A percentile compares a stretch with the other conserved stretches of the same genome.
These are phyloP conservation scores for Dryas alaskensis DNA, from an alignment of 306 rosid species.

Conservation along the genomic window DNA sequence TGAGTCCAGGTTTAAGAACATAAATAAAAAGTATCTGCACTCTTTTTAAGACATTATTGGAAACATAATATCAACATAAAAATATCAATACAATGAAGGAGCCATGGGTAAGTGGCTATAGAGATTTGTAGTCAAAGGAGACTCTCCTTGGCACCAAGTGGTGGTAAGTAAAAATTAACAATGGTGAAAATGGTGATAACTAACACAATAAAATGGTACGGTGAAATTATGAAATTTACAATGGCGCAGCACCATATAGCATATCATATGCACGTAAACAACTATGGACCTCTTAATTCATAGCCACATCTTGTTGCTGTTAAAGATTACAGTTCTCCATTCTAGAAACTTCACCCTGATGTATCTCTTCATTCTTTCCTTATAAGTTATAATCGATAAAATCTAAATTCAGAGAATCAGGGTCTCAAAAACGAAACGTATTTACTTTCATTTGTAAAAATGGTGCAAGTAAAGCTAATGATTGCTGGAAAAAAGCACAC, in stretches of 20 bases:
- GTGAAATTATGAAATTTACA: background rate
- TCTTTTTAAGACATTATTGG: too few species aligned
- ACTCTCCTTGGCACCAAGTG: background rate
- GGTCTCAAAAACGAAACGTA: background rate
- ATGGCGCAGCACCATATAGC: background rate
- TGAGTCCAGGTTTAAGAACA: background rate
- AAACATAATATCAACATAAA: too few species aligned
- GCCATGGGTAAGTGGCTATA: too few species aligned
- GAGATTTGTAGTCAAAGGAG: too few species aligned
- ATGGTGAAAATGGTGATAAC: too few species aligned
- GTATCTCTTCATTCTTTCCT: background rate
- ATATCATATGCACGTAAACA: background rate
- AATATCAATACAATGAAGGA: too few species aligned
- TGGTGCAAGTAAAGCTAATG: background rate
- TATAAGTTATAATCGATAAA: background rate
- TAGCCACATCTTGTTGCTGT: background rate
- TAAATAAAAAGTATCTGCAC: background rate
- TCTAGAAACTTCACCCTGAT: background rate
- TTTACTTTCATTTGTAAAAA: background rate
- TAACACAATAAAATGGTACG: too few species aligned
- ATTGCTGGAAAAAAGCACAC: background rate
- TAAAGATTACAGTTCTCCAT: background rate
- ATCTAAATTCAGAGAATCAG: background rate
- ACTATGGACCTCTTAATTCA: background rate
- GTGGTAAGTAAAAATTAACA: background rate